Evolutionary conservation across 805 yeast species (phyloP), one percentile per base, ranked within the genome.

Genomic region (Candida silvicultrix): DNA sequence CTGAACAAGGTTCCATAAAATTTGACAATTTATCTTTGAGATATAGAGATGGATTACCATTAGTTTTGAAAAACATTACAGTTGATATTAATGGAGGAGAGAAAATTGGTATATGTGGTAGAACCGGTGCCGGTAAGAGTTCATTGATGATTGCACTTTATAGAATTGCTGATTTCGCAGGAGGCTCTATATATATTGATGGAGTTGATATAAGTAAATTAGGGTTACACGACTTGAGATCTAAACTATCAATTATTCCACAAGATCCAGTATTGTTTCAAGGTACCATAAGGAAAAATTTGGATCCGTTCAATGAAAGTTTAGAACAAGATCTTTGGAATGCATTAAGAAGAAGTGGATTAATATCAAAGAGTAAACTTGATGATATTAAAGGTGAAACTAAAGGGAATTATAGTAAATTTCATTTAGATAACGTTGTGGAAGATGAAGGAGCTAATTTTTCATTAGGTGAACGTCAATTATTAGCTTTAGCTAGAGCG

Each of bases 191-290:
- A 31, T 44, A 58, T 8, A 81, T 84, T 50, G 90, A 84, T 62
- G 88, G 83, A 7, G 47, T 83, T 22, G 80, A 84, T 57, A 79
- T 81, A 46, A 59, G 78, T 10, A 65, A 73, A 8, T 57, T 84
- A 51, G 89, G 89, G 2, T 66, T 84, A 36, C 65, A 63, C 45
- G 86, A 81, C 52, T 69, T 84, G 55, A 71, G 90, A 56, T 69
- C 77, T 9, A 74, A 74, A 31, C 64, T 84, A 45, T 75, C 86
- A 1, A 84, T 84, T 47, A 84, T 84, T 54, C 90, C 90, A 1
- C 90, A 84, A 62, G 90, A 84, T 54, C 89, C 90, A 1, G 85
- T 84, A 0, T 67, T 84, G 50, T 84, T 84, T 64, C 76, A 75
- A 52, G 90, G 90, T 35, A 71, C 84, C 0, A 70, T 84, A 45